Evolutionary conservation across 2,329 filamentous ascomycete species (phyloP).

Genomic region (Metarhizium sp.): DNA sequence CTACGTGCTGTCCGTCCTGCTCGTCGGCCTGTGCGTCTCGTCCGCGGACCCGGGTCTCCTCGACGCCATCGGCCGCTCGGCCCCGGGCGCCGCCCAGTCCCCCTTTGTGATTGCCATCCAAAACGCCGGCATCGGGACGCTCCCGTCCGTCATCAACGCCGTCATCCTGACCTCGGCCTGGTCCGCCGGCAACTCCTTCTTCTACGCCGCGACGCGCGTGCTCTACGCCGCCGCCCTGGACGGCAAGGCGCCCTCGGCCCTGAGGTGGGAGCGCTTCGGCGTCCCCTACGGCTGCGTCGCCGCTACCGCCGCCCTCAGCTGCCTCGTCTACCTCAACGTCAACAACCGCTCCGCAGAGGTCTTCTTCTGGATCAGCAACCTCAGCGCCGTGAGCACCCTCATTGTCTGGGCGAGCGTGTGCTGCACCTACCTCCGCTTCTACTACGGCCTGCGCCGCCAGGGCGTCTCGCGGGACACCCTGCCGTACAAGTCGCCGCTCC

Average conservation of each 20-base stretch:
- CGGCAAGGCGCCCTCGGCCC: conserved; percentile 30
- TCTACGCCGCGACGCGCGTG: conserved; percentile 39
- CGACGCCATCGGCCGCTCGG: conserved; percentile 38
- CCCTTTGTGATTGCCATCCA: conserved; percentile 50
- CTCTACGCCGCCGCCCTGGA: conserved; percentile 37
- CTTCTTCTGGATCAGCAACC: conserved; percentile 50
- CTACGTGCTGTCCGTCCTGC: conserved; percentile 27
- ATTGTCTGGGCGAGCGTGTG: conserved; percentile 61
- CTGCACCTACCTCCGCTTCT: conserved; percentile 61
- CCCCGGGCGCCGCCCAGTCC: conserved; percentile 33
- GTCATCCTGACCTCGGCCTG: conserved; percentile 49
- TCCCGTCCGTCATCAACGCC: conserved; percentile 45
- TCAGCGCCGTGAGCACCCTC: conserved; percentile 59
- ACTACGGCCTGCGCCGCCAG: conserved; percentile 54
- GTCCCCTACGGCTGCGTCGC: conserved; percentile 22
- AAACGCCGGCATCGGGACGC: conserved; percentile 33
- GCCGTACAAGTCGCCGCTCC: conserved; percentile 54
- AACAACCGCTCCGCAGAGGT: conserved; percentile 49
- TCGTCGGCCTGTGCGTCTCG: conserved; percentile 27
- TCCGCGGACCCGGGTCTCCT: conserved; percentile 25
- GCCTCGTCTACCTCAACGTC: conserved; percentile 55
- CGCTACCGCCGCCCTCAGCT: conserved; percentile 41
- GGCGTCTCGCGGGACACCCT: conserved; percentile 54
- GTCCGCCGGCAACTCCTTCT: conserved; percentile 48
- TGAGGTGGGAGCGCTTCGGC: conserved; percentile 18